Conservation (phyloP, 2,329 filamentous ascomycete species). For the Reticulascus tulasneorum region DNA sequence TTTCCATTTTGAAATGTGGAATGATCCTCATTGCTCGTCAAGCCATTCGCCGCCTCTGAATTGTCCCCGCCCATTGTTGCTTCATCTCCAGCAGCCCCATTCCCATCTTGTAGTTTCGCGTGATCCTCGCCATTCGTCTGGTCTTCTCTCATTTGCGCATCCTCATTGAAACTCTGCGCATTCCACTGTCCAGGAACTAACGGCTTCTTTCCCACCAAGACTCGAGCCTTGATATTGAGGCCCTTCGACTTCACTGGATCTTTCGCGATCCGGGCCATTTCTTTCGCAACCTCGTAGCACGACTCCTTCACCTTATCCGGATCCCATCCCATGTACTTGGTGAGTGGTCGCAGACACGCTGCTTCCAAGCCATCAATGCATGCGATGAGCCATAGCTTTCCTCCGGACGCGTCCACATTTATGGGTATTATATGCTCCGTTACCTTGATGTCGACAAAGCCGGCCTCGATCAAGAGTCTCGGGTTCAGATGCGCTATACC, state of each 20-base stretch:
- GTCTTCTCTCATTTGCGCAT: too few relatives aligned
- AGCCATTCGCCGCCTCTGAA: too few relatives aligned
- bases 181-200: neutral
- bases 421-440: slow-evolving; percentile 47
- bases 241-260: slow-evolving; percentile 37
- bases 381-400: slow-evolving; percentile 51
- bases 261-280: slow-evolving; percentile 45
- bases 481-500: slow-evolving; percentile 43
- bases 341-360: slow-evolving; percentile 44
- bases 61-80: neutral
- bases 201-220: slow-evolving; percentile 49
- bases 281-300: slow-evolving; percentile 43
- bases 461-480: slow-evolving; percentile 39
- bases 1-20: too few relatives aligned
- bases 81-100: neutral
- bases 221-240: slow-evolving; percentile 43
- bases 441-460: slow-evolving; percentile 48
- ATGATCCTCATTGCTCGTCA: too few relatives aligned
- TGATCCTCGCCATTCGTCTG: too few relatives aligned
- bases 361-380: slow-evolving; percentile 49
- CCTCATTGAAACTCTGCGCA: too few relatives aligned
- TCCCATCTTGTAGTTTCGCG: too few relatives aligned
- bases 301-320: slow-evolving; percentile 41
- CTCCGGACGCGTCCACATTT: slow-evolving; percentile 39
- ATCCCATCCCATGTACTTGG: slow-evolving; percentile 49